Evolutionary conservation across 2,329 filamentous ascomycete species (phyloP).

Genomic region (Colletotrichum australisinense): DNA sequence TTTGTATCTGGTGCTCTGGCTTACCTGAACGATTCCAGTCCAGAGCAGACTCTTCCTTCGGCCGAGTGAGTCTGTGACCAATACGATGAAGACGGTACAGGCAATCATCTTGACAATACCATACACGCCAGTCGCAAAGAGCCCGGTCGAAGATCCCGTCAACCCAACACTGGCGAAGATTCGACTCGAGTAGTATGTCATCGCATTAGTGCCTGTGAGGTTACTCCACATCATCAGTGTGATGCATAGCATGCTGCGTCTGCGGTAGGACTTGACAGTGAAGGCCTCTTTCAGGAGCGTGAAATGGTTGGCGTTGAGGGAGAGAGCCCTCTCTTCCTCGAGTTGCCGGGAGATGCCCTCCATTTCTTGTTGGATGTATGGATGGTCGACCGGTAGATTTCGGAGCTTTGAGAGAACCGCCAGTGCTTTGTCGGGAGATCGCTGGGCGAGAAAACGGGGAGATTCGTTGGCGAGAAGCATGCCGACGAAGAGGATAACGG

Average conservation of each 20-base stretch:
- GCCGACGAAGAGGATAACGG: constrained; percentile 46
- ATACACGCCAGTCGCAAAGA: constrained; percentile 74
- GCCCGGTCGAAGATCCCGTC: constrained; percentile 63
- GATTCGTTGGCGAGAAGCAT: constrained; percentile 53
- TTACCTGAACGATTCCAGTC: constrained; percentile 36
- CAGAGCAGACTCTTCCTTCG: constrained; percentile 40
- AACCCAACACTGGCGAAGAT: constrained; percentile 75
- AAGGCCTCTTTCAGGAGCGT: constrained; percentile 31
- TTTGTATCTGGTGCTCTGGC: neutral
- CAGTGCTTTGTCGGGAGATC: constrained; percentile 51
- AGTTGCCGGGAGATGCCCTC: constrained; percentile 39
- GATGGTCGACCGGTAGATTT: constrained; percentile 48
- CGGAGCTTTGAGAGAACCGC: constrained; percentile 52
- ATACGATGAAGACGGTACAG: constrained; percentile 35
- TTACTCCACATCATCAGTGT: constrained; percentile 39
- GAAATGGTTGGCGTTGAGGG: constrained; percentile 37
- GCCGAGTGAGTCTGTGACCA: constrained; percentile 40
- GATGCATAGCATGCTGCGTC: constrained; percentile 25
- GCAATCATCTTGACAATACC: constrained; percentile 65
- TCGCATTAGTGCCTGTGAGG: constrained; percentile 45
- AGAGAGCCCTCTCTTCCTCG: constrained; percentile 59
- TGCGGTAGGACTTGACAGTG: constrained; percentile 31
- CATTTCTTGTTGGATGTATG: neutral
- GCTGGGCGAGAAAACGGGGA: constrained; percentile 48
- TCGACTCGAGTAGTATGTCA: constrained; percentile 58